phyloP scores from a whole-genome alignment of 495 filamentous ascomycete species.

The Elaphomyces granulatus region DNA sequence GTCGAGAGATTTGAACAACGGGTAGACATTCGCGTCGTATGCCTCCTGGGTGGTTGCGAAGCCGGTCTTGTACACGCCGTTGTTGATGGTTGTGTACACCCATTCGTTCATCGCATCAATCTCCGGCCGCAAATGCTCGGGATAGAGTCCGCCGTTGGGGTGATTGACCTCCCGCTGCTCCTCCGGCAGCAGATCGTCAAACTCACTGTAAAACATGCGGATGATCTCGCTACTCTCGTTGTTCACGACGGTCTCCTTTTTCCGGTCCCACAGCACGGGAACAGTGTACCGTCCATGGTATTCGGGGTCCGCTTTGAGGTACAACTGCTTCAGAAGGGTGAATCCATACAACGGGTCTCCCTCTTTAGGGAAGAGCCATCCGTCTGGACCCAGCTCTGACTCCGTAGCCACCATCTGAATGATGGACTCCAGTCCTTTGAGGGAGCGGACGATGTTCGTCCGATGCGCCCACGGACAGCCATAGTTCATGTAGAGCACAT shows the following conservation, averaged over 20 bases:
- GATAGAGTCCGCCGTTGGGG: conserved; percentile 39
- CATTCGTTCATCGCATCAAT: conserved; percentile 52
- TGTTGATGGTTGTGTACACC: conserved; percentile 53
- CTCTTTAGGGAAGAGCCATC: conserved; percentile 59
- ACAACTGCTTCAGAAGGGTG: conserved; percentile 52
- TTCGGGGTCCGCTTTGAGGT: conserved; percentile 49
- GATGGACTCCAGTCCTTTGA: conserved; percentile 65
- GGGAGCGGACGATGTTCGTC: conserved; percentile 54
- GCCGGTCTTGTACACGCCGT: conserved; percentile 57
- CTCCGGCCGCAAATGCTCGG: conserved; percentile 31
- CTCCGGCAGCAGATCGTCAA: conserved; percentile 43
- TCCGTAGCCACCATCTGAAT: conserved; percentile 57
- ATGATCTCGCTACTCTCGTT: conserved; percentile 83
- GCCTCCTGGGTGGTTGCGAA: conserved; percentile 52
- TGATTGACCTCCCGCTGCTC: conserved; percentile 29
- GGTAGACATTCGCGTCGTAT: conserved; percentile 43
- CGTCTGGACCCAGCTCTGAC: conserved; percentile 46
- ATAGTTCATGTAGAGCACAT: conserved; percentile 62
- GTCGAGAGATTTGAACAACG: conserved; percentile 50
- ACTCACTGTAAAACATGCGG: conserved; percentile 47
- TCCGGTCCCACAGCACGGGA: conserved; percentile 64
- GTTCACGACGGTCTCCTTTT: conserved; percentile 56
- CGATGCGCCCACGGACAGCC: conserved; percentile 81
- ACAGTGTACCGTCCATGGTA: conserved; percentile 71
- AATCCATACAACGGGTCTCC: conserved; percentile 52